Evolutionary conservation across 2,329 filamentous ascomycete species (phyloP).

Genomic region (Fusarium nematophilum): DNA sequence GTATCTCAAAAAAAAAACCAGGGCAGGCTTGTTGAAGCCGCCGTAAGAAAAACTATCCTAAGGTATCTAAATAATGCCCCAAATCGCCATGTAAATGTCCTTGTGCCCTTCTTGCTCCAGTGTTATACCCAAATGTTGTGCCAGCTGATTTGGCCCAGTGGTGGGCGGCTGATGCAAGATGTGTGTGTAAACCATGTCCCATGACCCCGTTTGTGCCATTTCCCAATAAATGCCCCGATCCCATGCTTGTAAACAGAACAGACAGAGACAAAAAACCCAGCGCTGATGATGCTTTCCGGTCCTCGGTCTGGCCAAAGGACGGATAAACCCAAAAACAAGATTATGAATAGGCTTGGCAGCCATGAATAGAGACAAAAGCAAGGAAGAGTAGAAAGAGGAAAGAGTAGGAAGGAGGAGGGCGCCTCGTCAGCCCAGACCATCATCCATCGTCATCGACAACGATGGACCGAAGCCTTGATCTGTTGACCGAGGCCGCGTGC

Average conservation of each 20-base stretch:
- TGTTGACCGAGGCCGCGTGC: constrained; percentile 20
- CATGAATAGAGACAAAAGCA: constrained; percentile 15
- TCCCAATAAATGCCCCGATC: constrained; percentile 6
- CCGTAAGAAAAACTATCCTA: constrained; percentile 32
- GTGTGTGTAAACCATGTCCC: constrained; percentile 15
- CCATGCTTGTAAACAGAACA: constrained; percentile 11
- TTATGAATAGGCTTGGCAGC: constrained; percentile 7
- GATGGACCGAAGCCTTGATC: constrained; percentile 19
- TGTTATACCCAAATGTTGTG: constrained; percentile 24
- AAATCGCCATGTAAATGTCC: constrained; percentile 26
- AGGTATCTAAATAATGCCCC: constrained; percentile 35
- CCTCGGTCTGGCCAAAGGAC: not conserved
- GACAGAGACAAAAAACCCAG: constrained; percentile 28
- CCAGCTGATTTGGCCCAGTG: constrained; percentile 33
- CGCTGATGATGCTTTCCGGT: constrained; percentile 22
- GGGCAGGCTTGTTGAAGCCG: constrained; percentile 27
- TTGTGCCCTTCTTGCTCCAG: constrained; percentile 17
- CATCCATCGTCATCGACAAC: not conserved
- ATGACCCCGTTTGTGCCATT: constrained; percentile 16
- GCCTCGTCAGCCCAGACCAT: not conserved
- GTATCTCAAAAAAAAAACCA: constrained; percentile 39
- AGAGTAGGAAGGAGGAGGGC: not conserved
- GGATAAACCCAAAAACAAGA: constrained; percentile 9
- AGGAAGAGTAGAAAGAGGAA: constrained; percentile 24
- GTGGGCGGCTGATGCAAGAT: constrained; percentile 35